Base-by-base conservation (phyloP, 2,329 filamentous ascomycete genomes). In the Fusarium sp. region DNA sequence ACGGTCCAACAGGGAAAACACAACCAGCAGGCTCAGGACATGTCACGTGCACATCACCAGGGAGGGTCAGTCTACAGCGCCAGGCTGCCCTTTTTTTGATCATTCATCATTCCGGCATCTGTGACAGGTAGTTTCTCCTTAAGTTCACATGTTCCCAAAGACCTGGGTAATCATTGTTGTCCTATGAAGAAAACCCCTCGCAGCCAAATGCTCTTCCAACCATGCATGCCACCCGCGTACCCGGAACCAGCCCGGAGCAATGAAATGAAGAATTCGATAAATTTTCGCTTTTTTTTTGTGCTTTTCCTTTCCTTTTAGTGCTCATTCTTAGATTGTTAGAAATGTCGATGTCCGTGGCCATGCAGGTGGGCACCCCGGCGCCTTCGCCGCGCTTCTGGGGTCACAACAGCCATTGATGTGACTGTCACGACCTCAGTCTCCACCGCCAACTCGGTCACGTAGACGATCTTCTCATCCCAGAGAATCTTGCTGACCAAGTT, bases 381-480 rank as follows among this genome's bases (percentile, higher is more conserved):
- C 54, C 76, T 75, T 16, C 71, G 74, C 23, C 65, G 66, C 11
- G 55, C 64, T 10, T 74, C 68, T 12, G 71, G 55, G 9, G 60
- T 62, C 27, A 63, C 61, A 23, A 73, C 59, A 31, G 73, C 73
- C n/a, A 75, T 75, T 8, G 79, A 76, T 28, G 78, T 76, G 11
- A 77, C 75, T 3, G 81, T 81, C n/a, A 82, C 78, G 1, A 84
- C 84, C 6, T 81, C 76, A 3, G 82, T 82, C 23, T 79, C 76
- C 27, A 82, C 80, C 13, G 80, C 74, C 28, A 82, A 76, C 58
- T 84, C 78, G 1, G 86, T 89, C 15, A 88, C 85, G 54, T 85
- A 88, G 30, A 89, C 83, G 6, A 84, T 74, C 47, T 87, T 83
- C 78, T 90, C 83, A 55, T 87, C 85, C 84, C 87, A 88, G 12